phyloP scores from a whole-genome alignment of 2,329 filamentous ascomycete genomes.

The Botrytis porri region DNA sequence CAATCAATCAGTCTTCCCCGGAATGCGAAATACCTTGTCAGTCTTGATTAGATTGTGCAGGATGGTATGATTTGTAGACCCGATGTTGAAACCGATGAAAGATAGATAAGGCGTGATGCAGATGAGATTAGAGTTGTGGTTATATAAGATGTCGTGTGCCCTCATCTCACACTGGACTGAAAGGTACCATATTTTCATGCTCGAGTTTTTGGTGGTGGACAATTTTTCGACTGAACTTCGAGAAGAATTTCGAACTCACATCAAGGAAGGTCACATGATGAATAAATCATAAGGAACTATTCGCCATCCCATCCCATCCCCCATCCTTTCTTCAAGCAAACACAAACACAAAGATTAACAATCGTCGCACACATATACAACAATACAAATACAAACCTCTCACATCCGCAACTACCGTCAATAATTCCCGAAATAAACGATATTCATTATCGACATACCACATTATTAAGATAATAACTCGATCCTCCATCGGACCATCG shows the following conservation, averaged over 20 bases:
- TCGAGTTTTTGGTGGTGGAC: neutral
- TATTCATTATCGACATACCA: conserved; percentile 1
- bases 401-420: neutral
- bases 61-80: conserved; percentile 19
- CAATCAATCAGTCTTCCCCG: conserved; percentile 12
- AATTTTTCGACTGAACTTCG: neutral
- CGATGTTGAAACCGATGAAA: conserved; percentile 6
- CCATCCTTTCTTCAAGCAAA: neutral
- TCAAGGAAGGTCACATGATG: conserved; percentile 7
- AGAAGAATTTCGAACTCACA: neutral
- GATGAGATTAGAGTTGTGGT: conserved; percentile 1
- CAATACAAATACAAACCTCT: neutral
- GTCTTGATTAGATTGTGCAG: conserved; percentile 20
- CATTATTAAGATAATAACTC: neutral
- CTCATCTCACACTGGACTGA: neutral
- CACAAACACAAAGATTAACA: neutral
- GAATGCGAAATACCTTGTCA: conserved; percentile 17
- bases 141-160: conserved; percentile 15
- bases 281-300: neutral
- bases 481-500: conserved; percentile 1
- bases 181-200: neutral
- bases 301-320: neutral
- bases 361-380: neutral
- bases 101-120: conserved; percentile 8
- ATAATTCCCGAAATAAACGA: neutral